These are phyloP conservation scores for Rhynchospora tenuis DNA, from an alignment of 176 grass and related monocot species.

Conservation along the genomic window DNA sequence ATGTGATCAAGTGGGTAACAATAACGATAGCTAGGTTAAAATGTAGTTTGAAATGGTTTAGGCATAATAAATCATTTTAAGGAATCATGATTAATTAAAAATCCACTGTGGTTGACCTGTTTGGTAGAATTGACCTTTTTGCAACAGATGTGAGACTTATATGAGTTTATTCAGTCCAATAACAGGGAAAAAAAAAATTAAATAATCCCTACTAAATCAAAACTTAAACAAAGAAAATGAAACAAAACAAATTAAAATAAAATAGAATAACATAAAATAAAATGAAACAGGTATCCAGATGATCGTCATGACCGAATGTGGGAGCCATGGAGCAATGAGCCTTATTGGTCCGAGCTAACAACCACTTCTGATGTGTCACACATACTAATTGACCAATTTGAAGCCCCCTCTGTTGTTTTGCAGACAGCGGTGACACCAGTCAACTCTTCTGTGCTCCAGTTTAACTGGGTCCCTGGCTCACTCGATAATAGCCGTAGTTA, in stretches of 20 bases:
- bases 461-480: neutral
- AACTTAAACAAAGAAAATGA: neutral
- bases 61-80: too few species aligned
- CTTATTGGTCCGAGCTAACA: neutral
- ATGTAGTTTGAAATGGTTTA: too few species aligned
- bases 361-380: neutral
- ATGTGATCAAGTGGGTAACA: neutral
- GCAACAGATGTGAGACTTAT: neutral
- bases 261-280: neutral
- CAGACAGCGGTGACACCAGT: constrained; percentile 33
- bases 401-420: constrained; percentile 34
- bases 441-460: constrained; percentile 31
- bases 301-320: constrained; percentile 37
- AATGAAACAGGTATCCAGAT: constrained; percentile 39
- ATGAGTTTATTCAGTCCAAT: neutral
- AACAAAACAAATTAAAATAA: neutral
- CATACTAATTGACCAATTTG: neutral
- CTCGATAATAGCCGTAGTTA: neutral
- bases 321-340: neutral
- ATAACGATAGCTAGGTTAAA: neutral
- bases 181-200: neutral
- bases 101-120: neutral
- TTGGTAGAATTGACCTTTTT: neutral
- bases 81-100: too few species aligned
- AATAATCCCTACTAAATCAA: neutral